A percentile compares a stretch with the other conserved stretches of the same genome.
phyloP scores from a whole-genome alignment of 2,329 filamentous ascomycete species.

The Aspergillus sp. region DNA sequence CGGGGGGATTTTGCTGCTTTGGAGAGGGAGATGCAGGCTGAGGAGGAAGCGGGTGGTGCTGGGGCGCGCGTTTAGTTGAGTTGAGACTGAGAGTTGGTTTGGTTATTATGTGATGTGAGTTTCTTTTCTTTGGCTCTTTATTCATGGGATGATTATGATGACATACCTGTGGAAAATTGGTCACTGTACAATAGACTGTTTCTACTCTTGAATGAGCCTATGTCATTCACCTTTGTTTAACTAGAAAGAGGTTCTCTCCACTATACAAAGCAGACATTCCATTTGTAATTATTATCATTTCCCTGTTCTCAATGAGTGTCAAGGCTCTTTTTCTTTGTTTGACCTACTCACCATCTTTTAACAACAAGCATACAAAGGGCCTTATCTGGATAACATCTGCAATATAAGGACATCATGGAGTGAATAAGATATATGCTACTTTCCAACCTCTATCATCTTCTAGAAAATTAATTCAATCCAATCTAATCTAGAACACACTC shows the following conservation, averaged over 20 bases:
- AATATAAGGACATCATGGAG: no score
- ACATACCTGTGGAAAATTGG: not conserved
- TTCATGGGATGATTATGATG: no score
- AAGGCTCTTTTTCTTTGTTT: not conserved
- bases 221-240: not conserved
- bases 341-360: not conserved
- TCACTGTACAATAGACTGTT: not conserved
- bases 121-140: not conserved
- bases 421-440: no score
- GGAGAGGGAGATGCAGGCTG: conserved; percentile 36
- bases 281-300: not conserved
- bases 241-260: no score
- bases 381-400: no score
- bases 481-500: not conserved
- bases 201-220: not conserved
- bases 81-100: conserved; percentile 19
- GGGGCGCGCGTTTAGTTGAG: no score
- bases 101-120: conserved; percentile 4
- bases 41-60: conserved; percentile 30
- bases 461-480: not conserved
- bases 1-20: conserved; percentile 38
- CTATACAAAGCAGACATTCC: not conserved
- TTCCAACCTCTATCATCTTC: no score
- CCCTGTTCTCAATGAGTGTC: not conserved
- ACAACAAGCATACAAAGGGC: not conserved